These are phyloP conservation scores for Ogataea sp. DNA, from an alignment of 805 yeast genomes.

Conservation along the genomic window DNA sequence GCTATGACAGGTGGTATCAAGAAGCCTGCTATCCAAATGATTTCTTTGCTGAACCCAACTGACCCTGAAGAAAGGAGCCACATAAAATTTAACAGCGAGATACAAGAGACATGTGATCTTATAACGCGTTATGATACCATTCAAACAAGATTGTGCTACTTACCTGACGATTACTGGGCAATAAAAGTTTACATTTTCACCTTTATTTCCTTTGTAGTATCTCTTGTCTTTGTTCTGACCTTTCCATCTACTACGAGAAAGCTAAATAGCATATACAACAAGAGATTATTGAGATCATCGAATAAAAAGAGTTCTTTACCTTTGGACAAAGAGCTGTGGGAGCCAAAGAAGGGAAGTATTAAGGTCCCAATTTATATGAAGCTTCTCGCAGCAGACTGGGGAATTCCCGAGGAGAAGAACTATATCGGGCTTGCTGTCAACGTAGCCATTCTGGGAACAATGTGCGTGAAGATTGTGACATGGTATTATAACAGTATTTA, in stretches of 20 bases:
- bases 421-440: not conserved
- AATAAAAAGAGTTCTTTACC: too few species aligned
- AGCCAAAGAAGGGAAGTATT: not conserved
- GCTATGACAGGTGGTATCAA: constrained; percentile 91
- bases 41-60: constrained; percentile 44
- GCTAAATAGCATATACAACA: not conserved
- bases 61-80: constrained; percentile 1
- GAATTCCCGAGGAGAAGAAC: constrained; percentile 1
- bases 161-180: constrained; percentile 20
- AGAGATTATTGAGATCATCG: too few species aligned
- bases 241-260: not conserved
- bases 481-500: constrained; percentile 3
- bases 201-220: constrained; percentile 5
- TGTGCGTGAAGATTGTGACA: not conserved
- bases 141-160: constrained; percentile 19
- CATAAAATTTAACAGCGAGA: not conserved
- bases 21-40: constrained; percentile 78
- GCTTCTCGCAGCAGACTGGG: constrained; percentile 3
- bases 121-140: constrained; percentile 20
- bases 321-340: not conserved
- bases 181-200: constrained; percentile 12
- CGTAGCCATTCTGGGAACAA: not conserved
- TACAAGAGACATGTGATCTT: constrained; percentile 12
- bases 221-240: constrained; percentile 6
- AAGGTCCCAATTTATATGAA: not conserved